Conservation (phyloP, 148 eudicot species). For the Diospyros kaki region DNA sequence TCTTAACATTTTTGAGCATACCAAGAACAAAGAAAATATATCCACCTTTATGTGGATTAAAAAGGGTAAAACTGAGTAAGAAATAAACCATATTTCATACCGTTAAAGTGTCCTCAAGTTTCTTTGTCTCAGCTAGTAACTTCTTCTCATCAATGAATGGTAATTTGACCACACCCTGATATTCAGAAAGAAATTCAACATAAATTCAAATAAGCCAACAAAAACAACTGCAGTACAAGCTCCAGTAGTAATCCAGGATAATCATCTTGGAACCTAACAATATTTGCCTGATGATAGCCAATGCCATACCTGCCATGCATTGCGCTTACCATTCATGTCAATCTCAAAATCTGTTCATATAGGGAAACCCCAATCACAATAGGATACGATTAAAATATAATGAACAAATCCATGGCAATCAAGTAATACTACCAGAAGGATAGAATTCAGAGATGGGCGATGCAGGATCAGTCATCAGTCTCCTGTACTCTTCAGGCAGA, state of each 20-base stretch:
- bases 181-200: slow-evolving; percentile 14
- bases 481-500: slow-evolving; percentile 81
- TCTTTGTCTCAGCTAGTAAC: slow-evolving; percentile 81
- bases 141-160: slow-evolving; percentile 91
- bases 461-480: slow-evolving; percentile 82
- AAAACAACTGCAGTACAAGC: background rate
- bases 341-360: slow-evolving; percentile 73
- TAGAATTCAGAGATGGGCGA: slow-evolving; percentile 88
- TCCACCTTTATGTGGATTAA: background rate
- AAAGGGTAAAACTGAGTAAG: background rate
- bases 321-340: slow-evolving; percentile 99
- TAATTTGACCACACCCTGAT: slow-evolving; percentile 86
- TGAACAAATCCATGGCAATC: slow-evolving; percentile 12
- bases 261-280: background rate
- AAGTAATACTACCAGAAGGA: slow-evolving; percentile 65
- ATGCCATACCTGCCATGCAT: slow-evolving; percentile 89
- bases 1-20: background rate
- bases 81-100: slow-evolving; percentile 30
- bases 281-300: background rate
- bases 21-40: background rate
- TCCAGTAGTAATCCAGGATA: background rate
- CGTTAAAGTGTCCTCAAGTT: slow-evolving; percentile 80
- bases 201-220: background rate
- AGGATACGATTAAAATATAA: slow-evolving; percentile 2
- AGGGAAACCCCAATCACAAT: background rate